A percentile compares a stretch with the other conserved stretches of the same genome.
phyloP scores from a whole-genome alignment of 192 early-diverging fungal species.

The Cladochytrium replicatum region DNA sequence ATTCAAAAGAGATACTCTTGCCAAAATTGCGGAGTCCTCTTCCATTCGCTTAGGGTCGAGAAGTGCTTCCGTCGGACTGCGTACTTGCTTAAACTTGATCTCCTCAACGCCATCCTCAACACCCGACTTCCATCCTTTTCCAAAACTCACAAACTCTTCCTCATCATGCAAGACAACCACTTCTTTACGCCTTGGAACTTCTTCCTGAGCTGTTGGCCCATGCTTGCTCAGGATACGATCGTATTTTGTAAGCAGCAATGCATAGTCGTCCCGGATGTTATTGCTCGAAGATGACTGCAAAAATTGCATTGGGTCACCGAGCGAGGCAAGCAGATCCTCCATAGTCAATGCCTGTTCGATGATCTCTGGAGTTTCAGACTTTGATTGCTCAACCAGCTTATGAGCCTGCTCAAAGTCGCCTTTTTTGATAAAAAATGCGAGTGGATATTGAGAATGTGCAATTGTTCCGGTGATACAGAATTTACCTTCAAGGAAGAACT shows the following conservation, averaged over 20 bases:
- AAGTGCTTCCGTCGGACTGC: too few species aligned
- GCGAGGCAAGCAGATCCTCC: background rate
- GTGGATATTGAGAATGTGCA: background rate
- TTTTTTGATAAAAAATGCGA: background rate
- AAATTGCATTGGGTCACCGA: slow-evolving; percentile 7
- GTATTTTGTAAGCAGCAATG: too few species aligned
- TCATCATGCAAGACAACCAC: background rate
- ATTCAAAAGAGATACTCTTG: slow-evolving; percentile 5
- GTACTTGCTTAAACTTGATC: background rate
- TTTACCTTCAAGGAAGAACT: slow-evolving; percentile 37
- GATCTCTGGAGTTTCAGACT: background rate
- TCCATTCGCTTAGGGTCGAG: background rate
- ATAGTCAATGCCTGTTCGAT: background rate
- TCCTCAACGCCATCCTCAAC: background rate
- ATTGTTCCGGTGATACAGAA: background rate
- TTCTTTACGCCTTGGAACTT: background rate
- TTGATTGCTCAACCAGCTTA: background rate
- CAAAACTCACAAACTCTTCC: background rate
- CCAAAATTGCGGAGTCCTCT: background rate
- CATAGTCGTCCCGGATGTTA: too few species aligned
- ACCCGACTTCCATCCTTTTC: background rate
- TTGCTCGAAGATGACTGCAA: too few species aligned
- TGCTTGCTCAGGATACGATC: too few species aligned
- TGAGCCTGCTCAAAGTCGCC: background rate
- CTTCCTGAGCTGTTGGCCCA: too few species aligned